Conservation (phyloP, 1,284 basidiomycete species). For the Tremellales sp. region DNA sequence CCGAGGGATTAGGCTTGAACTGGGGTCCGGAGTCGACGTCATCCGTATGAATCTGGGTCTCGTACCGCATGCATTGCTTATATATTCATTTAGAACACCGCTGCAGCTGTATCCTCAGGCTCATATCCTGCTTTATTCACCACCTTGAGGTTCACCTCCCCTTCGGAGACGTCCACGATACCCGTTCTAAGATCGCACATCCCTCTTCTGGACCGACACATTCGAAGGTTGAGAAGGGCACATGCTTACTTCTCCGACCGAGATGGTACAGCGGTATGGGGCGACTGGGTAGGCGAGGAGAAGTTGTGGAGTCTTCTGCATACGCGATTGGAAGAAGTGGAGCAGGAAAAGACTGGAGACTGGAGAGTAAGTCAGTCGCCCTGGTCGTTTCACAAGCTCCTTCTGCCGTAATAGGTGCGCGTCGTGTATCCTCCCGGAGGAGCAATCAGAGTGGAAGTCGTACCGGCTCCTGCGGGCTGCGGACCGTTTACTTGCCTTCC, state of each 20-base stretch:
- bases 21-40: slow-evolving; percentile 25
- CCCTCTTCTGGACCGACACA: slow-evolving; percentile 31
- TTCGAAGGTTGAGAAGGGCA: slow-evolving; percentile 29
- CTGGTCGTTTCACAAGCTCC: background rate
- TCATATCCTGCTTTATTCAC: slow-evolving; percentile 33
- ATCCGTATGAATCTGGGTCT: too few species aligned
- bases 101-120: too few species aligned
- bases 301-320: slow-evolving; percentile 19
- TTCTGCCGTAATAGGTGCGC: too few species aligned
- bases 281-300: slow-evolving; percentile 29
- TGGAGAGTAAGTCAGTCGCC: slow-evolving; percentile 26
- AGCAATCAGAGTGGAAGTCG: slow-evolving; percentile 23
- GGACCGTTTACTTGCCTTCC: slow-evolving; percentile 21
- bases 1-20: slow-evolving; percentile 37
- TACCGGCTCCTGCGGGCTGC: slow-evolving; percentile 29
- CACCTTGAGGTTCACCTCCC: slow-evolving; percentile 37
- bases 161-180: background rate
- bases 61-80: slow-evolving; percentile 10
- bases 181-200: slow-evolving; percentile 14
- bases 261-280: slow-evolving; percentile 23
- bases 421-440: slow-evolving; percentile 22
- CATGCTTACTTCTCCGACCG: slow-evolving; percentile 25
- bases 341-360: slow-evolving; percentile 20
- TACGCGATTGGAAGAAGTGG: slow-evolving; percentile 11
- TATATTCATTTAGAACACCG: background rate